Conservation (phyloP, 371 early-diverging fungal species). For the Rhizomucor pusillus region DNA sequence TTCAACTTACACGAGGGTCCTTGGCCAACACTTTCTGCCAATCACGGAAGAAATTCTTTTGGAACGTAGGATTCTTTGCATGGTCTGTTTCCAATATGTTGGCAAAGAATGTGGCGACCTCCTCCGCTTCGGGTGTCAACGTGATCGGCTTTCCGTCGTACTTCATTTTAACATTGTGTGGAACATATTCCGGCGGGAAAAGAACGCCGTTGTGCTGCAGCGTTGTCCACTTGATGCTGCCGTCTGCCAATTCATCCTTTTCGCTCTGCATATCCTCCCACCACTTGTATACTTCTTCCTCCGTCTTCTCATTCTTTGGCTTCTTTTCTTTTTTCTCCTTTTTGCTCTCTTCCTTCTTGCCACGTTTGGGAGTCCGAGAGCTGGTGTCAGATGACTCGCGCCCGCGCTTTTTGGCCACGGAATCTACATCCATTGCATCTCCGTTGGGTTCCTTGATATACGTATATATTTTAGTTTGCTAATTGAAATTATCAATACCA, state of each 20-base stretch:
- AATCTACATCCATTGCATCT: no score
- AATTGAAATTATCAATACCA: not conserved
- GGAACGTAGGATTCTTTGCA: conserved; percentile 81
- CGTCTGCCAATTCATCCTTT: conserved; percentile 56
- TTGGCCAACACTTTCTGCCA: conserved; percentile 66
- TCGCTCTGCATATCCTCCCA: conserved; percentile 47
- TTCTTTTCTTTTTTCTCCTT: conserved; percentile 29
- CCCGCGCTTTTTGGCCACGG: conserved; percentile 2
- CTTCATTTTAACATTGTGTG: conserved; percentile 86
- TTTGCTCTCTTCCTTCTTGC: conserved; percentile 18
- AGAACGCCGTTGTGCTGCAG: conserved; percentile 87
- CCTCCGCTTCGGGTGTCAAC: conserved; percentile 85
- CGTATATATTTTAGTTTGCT: not conserved
- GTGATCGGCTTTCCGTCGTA: conserved; percentile 80
- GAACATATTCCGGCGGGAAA: conserved; percentile 92
- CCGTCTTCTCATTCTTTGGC: conserved; percentile 26
- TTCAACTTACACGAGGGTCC: conserved; percentile 56
- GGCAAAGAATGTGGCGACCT: conserved; percentile 95
- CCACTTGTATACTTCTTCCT: conserved; percentile 41
- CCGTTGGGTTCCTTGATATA: conserved; percentile 1
- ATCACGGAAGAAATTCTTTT: conserved; percentile 91
- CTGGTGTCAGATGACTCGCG: conserved; percentile 6
- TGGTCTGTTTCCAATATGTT: conserved; percentile 83
- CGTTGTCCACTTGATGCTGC: conserved; percentile 79
- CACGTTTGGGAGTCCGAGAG: conserved; percentile 14